Base-by-base conservation (phyloP, 148 eudicot species). In the Arctostaphylos glauca region DNA sequence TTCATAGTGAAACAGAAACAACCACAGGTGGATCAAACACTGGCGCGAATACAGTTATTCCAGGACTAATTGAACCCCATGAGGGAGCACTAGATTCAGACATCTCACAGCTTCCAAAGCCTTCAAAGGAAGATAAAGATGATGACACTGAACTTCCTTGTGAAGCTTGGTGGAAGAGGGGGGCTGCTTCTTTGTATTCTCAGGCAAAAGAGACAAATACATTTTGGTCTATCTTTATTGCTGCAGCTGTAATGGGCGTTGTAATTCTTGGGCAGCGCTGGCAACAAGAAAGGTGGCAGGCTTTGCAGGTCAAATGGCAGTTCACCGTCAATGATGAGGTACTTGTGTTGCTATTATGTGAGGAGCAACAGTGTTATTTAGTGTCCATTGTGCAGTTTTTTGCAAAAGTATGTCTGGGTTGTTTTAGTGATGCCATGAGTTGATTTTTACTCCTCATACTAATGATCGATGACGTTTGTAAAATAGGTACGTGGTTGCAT, bases 241-340 rank as follows among this genome's bases (percentile, higher is more conserved):
- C 94, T 80, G 96, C 98, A 7, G 96, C 98, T 88, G 97, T 95
- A 13, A 91, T 95, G 97, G 98, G 98, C 68, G 91, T 95, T 81
- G 97, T 93, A 21, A 87, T 95, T 58, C 81, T 95, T 60, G 98
- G 98, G 76, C 94, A 90, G 81, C 87, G 75, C 66, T 93, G 95
- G 95, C 95, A 93, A 85, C 94, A 87, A 64, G 93, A 93, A 78
- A 90, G 92, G 88, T 92, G 91, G 94, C 89, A 91, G 80, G 87
- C 85, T 84, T 87, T 93, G 86, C 94, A 92, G 81, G 91, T 83
- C 53, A 91, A 91, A 87, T 91, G 93, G 92, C 91, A 90, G 62
- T 85, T 86, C 77, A 86, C 83, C 79, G 14, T 91, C 80, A 85
- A 87, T 74, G 85, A 89, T 84, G 92, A 93, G 98, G 98, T 93